Percentiles rank a stretch among this genome's conserved stretches.
Conservation (phyloP, 768 basidiomycete species). For the Tylopilus intermedius region DNA sequence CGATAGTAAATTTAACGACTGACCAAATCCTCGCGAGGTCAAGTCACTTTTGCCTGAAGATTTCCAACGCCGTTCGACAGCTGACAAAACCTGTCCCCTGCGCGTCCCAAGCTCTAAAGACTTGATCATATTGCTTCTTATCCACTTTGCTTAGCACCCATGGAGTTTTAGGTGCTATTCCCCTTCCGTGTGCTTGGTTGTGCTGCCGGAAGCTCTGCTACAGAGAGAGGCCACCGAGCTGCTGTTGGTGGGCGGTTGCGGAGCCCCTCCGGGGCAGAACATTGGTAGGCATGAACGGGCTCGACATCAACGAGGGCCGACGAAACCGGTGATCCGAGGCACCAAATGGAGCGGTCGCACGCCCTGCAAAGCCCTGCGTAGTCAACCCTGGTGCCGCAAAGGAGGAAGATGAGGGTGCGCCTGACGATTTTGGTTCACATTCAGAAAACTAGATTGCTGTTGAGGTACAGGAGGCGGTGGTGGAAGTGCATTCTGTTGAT, state of each 20-base stretch:
- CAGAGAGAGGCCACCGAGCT: conserved; percentile 49
- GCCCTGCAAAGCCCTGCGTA: conserved; percentile 46
- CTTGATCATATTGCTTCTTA: conserved; percentile 94
- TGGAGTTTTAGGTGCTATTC: conserved; percentile 61
- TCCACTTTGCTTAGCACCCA: conserved; percentile 87
- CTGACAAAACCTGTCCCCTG: conserved; percentile 77
- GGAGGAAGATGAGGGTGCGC: conserved; percentile 3
- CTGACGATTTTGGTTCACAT: conserved; percentile 48
- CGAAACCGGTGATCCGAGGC: conserved; percentile 73
- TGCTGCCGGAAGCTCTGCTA: conserved; percentile 85
- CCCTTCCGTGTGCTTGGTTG: conserved; percentile 66
- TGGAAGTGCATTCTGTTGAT: conserved; percentile 45
- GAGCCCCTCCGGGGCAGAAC: conserved; percentile 51
- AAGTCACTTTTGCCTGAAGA: conserved; percentile 93
- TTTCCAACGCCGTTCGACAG: conserved; percentile 80
- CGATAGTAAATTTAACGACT: conserved; percentile 27
- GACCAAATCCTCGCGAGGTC: conserved; percentile 90
- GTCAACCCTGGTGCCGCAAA: conserved; percentile 12
- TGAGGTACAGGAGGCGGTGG: conserved; percentile 28
- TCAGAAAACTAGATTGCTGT: conserved; percentile 49
- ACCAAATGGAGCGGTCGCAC: conserved; percentile 45
- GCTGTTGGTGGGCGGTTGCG: conserved; percentile 58
- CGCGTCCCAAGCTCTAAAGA: conserved; percentile 96
- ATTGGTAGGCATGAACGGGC: conserved; percentile 83
- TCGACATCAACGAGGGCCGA: conserved; percentile 93